These are phyloP conservation scores for Sergeia podlipaevii DNA, from an alignment of 208 protist species.

Conservation along the genomic window DNA sequence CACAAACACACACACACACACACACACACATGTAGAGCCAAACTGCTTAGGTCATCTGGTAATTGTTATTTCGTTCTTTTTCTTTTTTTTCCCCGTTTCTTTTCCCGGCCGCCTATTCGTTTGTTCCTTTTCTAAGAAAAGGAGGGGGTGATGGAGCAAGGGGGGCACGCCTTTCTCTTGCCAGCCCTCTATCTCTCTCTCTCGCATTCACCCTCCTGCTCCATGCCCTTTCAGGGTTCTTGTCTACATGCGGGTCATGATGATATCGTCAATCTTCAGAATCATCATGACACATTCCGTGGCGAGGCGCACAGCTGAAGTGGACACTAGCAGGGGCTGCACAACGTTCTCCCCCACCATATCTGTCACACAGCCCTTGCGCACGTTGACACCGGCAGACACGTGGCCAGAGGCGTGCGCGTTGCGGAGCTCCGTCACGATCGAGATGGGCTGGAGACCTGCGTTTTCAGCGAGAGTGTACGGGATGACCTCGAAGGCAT, in stretches of 20 bases:
- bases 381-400: conserved; percentile 95
- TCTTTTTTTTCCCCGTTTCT: background rate
- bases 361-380: conserved; percentile 94
- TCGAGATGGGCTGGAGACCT: conserved; percentile 96
- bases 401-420: conserved; percentile 91
- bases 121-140: conserved; percentile 6
- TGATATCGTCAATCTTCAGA: conserved; percentile 95
- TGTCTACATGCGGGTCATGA: conserved; percentile 71
- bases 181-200: conserved; percentile 10
- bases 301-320: conserved; percentile 95
- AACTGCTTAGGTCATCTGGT: background rate
- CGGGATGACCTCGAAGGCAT: conserved; percentile 98
- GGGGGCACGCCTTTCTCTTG: conserved; percentile 6
- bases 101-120: too few relatives aligned
- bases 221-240: background rate
- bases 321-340: conserved; percentile 97
- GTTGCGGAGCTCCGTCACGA: conserved; percentile 98
- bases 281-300: conserved; percentile 99
- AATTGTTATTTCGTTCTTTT: background rate
- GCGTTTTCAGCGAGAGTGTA: conserved; percentile 99
- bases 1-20: too few relatives aligned
- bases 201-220: background rate
- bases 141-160: too few relatives aligned
- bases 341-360: conserved; percentile 98
- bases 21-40: background rate